A percentile compares a stretch with the other conserved stretches of the same genome.
phyloP scores from a whole-genome alignment of 1,284 basidiomycete genomes.

The Pseudozyma sp. region DNA sequence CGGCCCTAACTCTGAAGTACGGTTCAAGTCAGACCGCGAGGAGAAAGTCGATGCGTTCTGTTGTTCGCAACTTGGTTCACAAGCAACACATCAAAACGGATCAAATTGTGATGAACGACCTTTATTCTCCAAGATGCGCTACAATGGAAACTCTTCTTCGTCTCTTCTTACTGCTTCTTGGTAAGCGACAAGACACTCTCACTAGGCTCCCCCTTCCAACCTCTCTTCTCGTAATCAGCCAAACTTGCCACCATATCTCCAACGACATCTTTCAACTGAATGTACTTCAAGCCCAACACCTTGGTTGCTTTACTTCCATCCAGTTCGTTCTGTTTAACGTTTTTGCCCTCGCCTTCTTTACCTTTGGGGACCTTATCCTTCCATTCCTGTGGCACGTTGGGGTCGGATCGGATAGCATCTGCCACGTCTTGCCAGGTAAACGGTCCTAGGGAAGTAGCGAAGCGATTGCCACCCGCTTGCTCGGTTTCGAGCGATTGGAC shows the following conservation, averaged over 20 bases:
- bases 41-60: no score
- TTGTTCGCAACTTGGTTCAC: no score
- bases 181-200: constrained; percentile 34
- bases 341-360: constrained; percentile 39
- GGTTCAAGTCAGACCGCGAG: no score
- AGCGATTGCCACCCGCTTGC: constrained; percentile 76
- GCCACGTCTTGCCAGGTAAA: constrained; percentile 54
- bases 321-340: constrained; percentile 56
- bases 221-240: constrained; percentile 55
- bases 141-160: no score
- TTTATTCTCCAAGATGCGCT: no score
- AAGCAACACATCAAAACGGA: no score
- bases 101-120: no score
- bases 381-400: constrained; percentile 46
- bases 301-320: constrained; percentile 70
- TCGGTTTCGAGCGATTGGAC: constrained; percentile 73
- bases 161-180: constrained; percentile 27
- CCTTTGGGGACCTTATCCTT: constrained; percentile 59
- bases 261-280: constrained; percentile 70
- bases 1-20: no score
- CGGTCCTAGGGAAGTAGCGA: constrained; percentile 59
- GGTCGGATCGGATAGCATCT: constrained; percentile 54
- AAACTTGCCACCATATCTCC: constrained; percentile 49
- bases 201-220: constrained; percentile 53
- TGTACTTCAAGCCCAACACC: constrained; percentile 72